These are phyloP conservation scores for Waltergamsia citrina DNA, from an alignment of 2,329 filamentous ascomycete species.

Conservation along the genomic window DNA sequence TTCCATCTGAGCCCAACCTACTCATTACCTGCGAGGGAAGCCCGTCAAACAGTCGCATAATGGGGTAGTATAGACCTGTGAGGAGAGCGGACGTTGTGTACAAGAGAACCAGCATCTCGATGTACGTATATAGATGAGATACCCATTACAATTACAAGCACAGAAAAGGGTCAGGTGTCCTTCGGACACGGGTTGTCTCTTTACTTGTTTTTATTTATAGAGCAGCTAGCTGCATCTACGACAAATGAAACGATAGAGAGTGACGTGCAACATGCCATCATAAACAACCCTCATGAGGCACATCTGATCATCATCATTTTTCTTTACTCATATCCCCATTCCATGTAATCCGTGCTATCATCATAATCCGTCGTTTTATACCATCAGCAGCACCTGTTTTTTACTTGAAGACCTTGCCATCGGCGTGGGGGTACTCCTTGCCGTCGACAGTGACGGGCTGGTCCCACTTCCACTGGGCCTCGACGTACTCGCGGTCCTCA, in stretches of 20 bases:
- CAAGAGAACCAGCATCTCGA: too few relatives aligned
- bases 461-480: slow-evolving; percentile 89
- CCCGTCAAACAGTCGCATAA: too few relatives aligned
- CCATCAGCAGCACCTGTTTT: slow-evolving; percentile 9
- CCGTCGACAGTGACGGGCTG: slow-evolving; percentile 68
- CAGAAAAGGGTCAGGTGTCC: not conserved
- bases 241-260: slow-evolving; percentile 5
- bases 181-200: not conserved
- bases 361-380: slow-evolving; percentile 19
- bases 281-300: slow-evolving; percentile 4
- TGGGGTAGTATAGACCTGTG: too few relatives aligned
- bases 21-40: slow-evolving; percentile 2
- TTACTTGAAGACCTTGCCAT: slow-evolving; percentile 99
- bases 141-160: not conserved
- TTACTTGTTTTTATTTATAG: not conserved
- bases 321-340: slow-evolving; percentile 7
- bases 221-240: slow-evolving; percentile 2
- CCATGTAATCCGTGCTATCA: slow-evolving; percentile 9
- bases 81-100: too few relatives aligned
- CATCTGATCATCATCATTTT: slow-evolving; percentile 5
- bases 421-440: slow-evolving; percentile 82
- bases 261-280: slow-evolving; percentile 4
- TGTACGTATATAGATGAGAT: not conserved
- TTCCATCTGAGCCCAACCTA: slow-evolving; percentile 31
- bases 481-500: slow-evolving; percentile 78